Evolutionary conservation across 192 early-diverging fungal species (phyloP).

Genomic region (Linnemannia exigua): DNA sequence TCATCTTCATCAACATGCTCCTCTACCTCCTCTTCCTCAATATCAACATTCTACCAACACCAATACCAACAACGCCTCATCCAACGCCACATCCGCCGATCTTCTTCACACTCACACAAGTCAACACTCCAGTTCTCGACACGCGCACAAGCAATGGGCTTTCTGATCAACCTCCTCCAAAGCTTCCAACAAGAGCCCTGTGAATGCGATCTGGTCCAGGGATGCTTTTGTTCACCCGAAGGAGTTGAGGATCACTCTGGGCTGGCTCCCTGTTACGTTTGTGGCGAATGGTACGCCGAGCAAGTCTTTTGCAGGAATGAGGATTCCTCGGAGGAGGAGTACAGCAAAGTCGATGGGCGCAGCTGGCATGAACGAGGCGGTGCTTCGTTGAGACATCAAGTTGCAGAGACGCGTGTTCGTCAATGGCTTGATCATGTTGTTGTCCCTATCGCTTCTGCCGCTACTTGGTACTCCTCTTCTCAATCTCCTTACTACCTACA

Average conservation of each 20-base stretch:
- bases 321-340: slow-evolving; percentile 12
- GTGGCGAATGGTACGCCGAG: slow-evolving; percentile 54
- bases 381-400: slow-evolving; percentile 34
- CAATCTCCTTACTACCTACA: background rate
- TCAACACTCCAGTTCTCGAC: slow-evolving; percentile 38
- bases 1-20: slow-evolving; percentile 12
- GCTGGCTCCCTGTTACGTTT: slow-evolving; percentile 49
- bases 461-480: background rate
- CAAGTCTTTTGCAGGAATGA: slow-evolving; percentile 22
- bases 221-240: slow-evolving; percentile 40
- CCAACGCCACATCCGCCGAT: slow-evolving; percentile 17
- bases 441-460: slow-evolving; percentile 3
- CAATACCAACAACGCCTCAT: slow-evolving; percentile 29
- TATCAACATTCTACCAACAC: slow-evolving; percentile 2
- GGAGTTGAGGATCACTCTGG: slow-evolving; percentile 41
- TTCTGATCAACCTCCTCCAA: slow-evolving; percentile 43
- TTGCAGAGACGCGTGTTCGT: slow-evolving; percentile 30
- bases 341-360: slow-evolving; percentile 23
- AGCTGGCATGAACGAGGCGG: slow-evolving; percentile 41
- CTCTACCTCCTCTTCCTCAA: slow-evolving; percentile 7
- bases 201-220: slow-evolving; percentile 39
- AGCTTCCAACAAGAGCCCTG: slow-evolving; percentile 40
- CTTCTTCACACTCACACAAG: background rate
- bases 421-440: slow-evolving; percentile 47
- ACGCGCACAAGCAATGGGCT: slow-evolving; percentile 53